Evolutionary conservation across 2,329 filamentous ascomycete species (phyloP).

Genomic region (Coniochaeta sp.): DNA sequence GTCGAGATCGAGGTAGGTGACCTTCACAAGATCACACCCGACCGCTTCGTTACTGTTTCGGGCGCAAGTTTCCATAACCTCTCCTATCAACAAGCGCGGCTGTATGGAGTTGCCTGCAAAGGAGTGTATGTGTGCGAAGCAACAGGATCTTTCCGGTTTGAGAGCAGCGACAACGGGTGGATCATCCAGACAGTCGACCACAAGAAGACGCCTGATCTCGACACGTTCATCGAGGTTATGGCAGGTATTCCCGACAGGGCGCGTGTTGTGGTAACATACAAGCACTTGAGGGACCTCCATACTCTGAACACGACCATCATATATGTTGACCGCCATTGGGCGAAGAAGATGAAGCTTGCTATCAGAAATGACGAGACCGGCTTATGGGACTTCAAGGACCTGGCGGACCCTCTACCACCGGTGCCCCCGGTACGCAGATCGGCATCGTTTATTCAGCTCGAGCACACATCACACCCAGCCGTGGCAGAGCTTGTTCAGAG

Average conservation of each 20-base stretch:
- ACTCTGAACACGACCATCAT: constrained; percentile 90
- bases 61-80: constrained; percentile 93
- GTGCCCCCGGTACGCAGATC: constrained; percentile 64
- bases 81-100: constrained; percentile 94
- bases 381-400: constrained; percentile 87
- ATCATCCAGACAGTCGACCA: constrained; percentile 89
- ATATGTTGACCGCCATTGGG: constrained; percentile 92
- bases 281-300: constrained; percentile 89
- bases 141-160: constrained; percentile 89
- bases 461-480: constrained; percentile 78
- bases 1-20: constrained; percentile 81
- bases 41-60: constrained; percentile 89
- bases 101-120: constrained; percentile 86
- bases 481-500: constrained; percentile 92
- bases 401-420: constrained; percentile 73
- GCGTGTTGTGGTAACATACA: constrained; percentile 89
- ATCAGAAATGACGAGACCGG: constrained; percentile 84
- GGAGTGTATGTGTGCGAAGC: constrained; percentile 95
- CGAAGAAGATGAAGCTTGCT: constrained; percentile 86
- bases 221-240: constrained; percentile 87
- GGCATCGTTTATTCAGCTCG: constrained; percentile 86
- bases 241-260: constrained; percentile 74
- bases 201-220: constrained; percentile 78
- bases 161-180: constrained; percentile 87
- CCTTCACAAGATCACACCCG: constrained; percentile 88